Base-by-base conservation (phyloP, 2,329 filamentous ascomycete species). In the Pseudocercospora ulei region DNA sequence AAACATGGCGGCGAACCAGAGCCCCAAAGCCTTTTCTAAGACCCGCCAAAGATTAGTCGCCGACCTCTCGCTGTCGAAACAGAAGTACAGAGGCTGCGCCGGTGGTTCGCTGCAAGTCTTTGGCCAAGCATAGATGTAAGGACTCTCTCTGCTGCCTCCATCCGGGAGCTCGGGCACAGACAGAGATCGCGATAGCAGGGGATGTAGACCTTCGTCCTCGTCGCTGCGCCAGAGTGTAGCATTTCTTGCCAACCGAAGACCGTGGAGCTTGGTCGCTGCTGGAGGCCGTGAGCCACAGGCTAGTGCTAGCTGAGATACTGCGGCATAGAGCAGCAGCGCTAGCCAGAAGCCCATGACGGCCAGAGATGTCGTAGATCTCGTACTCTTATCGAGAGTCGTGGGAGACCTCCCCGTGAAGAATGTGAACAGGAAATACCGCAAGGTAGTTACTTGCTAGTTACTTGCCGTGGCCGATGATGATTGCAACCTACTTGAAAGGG, bases 31-130 rank as follows among this genome's bases (percentile, higher is more conserved):
- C 7, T 38, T 18, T 16, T 48, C 27, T 6, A 52, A 8, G 14
- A 52, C 27, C 4, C 28, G 7, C 8, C 39, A n/a, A 12, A 54
- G 48, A 8, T 50, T 51, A 1, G 22, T 29, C 2, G 44, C 33
- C 1, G 48, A 51, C 11, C 51, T 35, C 9, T 19, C 12, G 30
- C 52, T 43, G 3, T 31, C 27, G 38, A 43, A 52, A 28, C 51
- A 54, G 37, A 52, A 54, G 9, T 45, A 40, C 3, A 52, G 8
- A 5, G 51, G 39, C 4, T 48, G 44, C 3, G 12, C 17, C 8
- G 5, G 14, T 7, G 44, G 36, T 3, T 27, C 23, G 11, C 24
- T 18, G 34, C 44, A 47, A 9, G 38, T 37, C 22, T 18, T 18
- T 3, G 49, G 48, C 49, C 49, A 52, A 7, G 45, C 47, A 17